phyloP scores from a whole-genome alignment of 805 yeast species.

The Ogataea pini region DNA sequence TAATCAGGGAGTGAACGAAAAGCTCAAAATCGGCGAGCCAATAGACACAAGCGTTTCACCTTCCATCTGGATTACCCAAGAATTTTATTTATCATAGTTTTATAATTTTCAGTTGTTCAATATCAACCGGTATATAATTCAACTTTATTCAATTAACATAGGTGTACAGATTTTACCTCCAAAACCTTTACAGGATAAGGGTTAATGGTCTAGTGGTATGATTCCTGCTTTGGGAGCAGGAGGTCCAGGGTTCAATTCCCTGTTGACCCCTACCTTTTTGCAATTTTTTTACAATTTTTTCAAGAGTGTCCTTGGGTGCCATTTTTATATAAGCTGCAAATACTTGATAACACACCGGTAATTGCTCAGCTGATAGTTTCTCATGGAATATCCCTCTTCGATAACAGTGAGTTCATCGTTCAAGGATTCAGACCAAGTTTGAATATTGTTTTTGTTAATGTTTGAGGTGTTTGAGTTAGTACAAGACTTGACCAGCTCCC shows the following conservation, averaged over 20 bases:
- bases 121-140: too few relatives aligned
- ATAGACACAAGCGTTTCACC: too few relatives aligned
- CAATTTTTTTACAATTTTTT: neutral
- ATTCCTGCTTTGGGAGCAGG: conserved; percentile 60
- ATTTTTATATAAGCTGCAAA: conserved; percentile 14
- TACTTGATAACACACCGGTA: conserved; percentile 20
- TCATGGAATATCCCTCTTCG: conserved; percentile 31
- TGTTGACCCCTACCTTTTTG: conserved; percentile 33
- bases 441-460: conserved; percentile 18
- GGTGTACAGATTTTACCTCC: too few relatives aligned
- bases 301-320: conserved; percentile 1
- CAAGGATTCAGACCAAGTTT: conserved; percentile 26
- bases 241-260: conserved; percentile 60
- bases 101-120: too few relatives aligned
- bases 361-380: conserved; percentile 31
- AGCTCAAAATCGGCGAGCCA: too few relatives aligned
- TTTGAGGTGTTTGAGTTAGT: conserved; percentile 25
- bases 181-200: too few relatives aligned
- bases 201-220: conserved; percentile 55
- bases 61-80: too few relatives aligned
- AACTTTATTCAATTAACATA: too few relatives aligned
- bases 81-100: too few relatives aligned
- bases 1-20: too few relatives aligned
- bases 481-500: conserved; percentile 29
- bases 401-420: conserved; percentile 22